These are phyloP conservation scores for Kwoniella botswanensis DNA, from an alignment of 768 basidiomycete genomes.

Conservation along the genomic window DNA sequence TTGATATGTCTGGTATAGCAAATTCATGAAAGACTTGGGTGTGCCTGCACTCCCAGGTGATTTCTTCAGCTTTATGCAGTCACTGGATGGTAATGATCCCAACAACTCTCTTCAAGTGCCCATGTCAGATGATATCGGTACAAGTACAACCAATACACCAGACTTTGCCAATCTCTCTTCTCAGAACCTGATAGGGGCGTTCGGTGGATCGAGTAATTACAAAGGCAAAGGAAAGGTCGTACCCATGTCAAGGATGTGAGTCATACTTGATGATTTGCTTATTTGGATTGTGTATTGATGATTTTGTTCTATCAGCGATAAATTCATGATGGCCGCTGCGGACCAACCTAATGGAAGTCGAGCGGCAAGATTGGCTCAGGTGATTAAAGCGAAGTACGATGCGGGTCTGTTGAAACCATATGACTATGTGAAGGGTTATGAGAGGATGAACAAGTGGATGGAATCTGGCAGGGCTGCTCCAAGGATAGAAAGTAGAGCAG, in stretches of 20 bases:
- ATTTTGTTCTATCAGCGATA: slow-evolving; percentile 73
- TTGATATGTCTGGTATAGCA: slow-evolving; percentile 25
- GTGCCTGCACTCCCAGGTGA: slow-evolving; percentile 46
- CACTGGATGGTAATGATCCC: slow-evolving; percentile 11
- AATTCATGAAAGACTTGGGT: slow-evolving; percentile 47
- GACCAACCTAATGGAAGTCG: slow-evolving; percentile 91
- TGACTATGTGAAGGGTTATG: slow-evolving; percentile 95
- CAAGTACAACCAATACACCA: not conserved
- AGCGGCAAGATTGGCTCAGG: slow-evolving; percentile 84
- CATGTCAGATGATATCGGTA: not conserved
- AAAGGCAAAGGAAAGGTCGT: slow-evolving; percentile 42
- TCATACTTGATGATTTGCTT: slow-evolving; percentile 28
- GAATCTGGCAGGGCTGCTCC: slow-evolving; percentile 61
- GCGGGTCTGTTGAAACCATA: slow-evolving; percentile 93
- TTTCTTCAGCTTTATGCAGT: slow-evolving; percentile 39
- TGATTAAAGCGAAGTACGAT: slow-evolving; percentile 95
- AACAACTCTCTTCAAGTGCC: slow-evolving; percentile 11
- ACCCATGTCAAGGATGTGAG: slow-evolving; percentile 42
- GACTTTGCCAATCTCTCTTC: slow-evolving; percentile 3
- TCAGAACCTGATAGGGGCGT: not conserved
- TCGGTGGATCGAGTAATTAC: not conserved
- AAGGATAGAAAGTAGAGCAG: slow-evolving; percentile 35
- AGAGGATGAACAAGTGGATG: slow-evolving; percentile 91
- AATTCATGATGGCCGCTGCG: slow-evolving; percentile 88
- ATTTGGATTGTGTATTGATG: too few species aligned